phyloP scores from a whole-genome alignment of 176 grass and related monocot genomes.

The Cenchrus fungigraminus region DNA sequence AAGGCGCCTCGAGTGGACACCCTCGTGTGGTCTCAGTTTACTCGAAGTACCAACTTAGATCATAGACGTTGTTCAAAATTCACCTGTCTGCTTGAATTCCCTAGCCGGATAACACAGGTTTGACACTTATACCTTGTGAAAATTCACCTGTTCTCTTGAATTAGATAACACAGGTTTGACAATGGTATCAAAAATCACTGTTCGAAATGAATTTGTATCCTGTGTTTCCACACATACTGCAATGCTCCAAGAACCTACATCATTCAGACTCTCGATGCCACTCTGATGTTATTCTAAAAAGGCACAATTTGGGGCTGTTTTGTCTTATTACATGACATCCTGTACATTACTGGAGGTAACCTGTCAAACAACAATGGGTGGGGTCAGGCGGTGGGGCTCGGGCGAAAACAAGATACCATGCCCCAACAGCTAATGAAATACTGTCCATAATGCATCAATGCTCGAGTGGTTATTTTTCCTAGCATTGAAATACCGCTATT shows the following conservation, averaged over 20 bases:
- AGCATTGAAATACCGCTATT: background rate
- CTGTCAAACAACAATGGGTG: background rate
- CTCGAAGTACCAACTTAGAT: no score
- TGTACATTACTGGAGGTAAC: conserved; percentile 40
- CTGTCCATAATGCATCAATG: background rate
- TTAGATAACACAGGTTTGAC: no score
- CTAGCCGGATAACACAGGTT: background rate
- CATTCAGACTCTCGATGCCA: no score
- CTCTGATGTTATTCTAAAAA: background rate
- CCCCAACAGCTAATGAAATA: conserved; percentile 10
- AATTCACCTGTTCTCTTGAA: no score
- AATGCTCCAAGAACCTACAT: background rate
- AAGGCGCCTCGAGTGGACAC: no score
- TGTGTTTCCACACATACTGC: background rate
- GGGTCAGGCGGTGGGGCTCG: background rate
- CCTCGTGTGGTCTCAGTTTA: no score
- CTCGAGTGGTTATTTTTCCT: conserved; percentile 1
- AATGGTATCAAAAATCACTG: no score
- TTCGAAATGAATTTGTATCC: background rate
- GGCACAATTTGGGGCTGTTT: background rate
- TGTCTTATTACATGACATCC: conserved; percentile 22
- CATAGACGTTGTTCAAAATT: no score
- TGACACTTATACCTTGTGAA: background rate
- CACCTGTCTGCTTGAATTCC: background rate
- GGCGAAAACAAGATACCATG: background rate